phyloP scores from a whole-genome alignment of 164 flowering plant genomes.

The Sextonia rubra region DNA sequence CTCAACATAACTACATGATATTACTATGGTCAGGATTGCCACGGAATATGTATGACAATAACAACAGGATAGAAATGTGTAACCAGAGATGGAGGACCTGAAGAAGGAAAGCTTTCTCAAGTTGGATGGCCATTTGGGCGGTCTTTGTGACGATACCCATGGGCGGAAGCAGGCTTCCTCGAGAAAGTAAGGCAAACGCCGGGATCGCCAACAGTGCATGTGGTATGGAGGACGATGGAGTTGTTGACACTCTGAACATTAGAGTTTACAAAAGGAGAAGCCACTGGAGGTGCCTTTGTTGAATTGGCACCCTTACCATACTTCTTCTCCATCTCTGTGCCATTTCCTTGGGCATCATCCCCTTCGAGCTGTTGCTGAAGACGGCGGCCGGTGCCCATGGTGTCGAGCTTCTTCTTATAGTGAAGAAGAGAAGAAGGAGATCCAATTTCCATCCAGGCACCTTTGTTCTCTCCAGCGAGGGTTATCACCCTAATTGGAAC shows the following conservation, averaged over 20 bases:
- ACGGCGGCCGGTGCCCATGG: background rate
- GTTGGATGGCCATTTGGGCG: background rate
- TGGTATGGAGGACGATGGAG: constrained; percentile 40
- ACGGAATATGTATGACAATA: no score
- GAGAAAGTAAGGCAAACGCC: constrained; percentile 54
- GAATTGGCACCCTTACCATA: constrained; percentile 11
- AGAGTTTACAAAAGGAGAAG: constrained; percentile 53
- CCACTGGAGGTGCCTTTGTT: constrained; percentile 14
- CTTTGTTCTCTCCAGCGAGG: constrained; percentile 78
- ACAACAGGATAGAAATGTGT: no score
- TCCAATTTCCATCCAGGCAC: constrained; percentile 72
- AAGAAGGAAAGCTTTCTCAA: background rate
- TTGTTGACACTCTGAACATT: constrained; percentile 71
- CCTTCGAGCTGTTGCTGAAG: constrained; percentile 7
- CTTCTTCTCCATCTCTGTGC: constrained; percentile 16
- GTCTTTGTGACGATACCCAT: background rate
- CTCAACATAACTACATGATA: no score
- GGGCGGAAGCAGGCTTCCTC: constrained; percentile 23
- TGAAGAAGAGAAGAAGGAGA: constrained; percentile 10
- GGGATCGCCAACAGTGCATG: constrained; percentile 48
- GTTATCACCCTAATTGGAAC: constrained; percentile 42
- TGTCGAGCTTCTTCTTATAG: constrained; percentile 13
- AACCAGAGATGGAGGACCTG: no score
- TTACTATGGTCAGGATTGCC: no score
- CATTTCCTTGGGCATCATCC: constrained; percentile 9